phyloP scores from a whole-genome alignment of 352 stramenopile genomes.

The Phytophthora quininea region DNA sequence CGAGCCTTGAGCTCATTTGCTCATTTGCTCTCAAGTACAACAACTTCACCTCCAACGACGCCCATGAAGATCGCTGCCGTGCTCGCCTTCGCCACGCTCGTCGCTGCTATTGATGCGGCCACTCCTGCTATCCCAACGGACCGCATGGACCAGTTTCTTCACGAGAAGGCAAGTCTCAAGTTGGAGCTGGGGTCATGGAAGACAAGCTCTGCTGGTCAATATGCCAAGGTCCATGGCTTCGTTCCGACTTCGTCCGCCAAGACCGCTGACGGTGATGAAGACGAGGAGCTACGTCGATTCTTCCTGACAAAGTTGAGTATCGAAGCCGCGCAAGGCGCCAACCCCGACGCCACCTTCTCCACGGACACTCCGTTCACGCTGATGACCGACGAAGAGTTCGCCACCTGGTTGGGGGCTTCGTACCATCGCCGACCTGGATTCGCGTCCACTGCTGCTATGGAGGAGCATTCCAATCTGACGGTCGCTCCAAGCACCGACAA shows the following conservation, averaged over 20 bases:
- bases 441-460: background rate
- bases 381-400: constrained; percentile 76
- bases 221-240: constrained; percentile 57
- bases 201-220: constrained; percentile 47
- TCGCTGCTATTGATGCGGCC: constrained; percentile 14
- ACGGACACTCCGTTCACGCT: constrained; percentile 74
- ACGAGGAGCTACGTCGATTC: constrained; percentile 63
- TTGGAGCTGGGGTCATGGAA: constrained; percentile 59
- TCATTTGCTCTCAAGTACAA: constrained; percentile 34
- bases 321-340: constrained; percentile 46
- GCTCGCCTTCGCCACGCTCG: constrained; percentile 30
- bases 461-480: constrained; percentile 19
- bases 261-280: constrained; percentile 1
- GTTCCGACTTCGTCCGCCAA: constrained; percentile 24
- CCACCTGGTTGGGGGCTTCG: constrained; percentile 51
- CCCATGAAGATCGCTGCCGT: constrained; percentile 45
- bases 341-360: constrained; percentile 71
- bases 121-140: constrained; percentile 33
- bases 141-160: constrained; percentile 52
- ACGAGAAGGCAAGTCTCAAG: constrained; percentile 43
- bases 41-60: constrained; percentile 25
- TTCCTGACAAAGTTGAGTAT: constrained; percentile 72
- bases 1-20: constrained; percentile 29
- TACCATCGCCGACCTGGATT: constrained; percentile 30
- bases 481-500: constrained; percentile 25